These are phyloP conservation scores for Podospora comata DNA, from an alignment of 495 filamentous ascomycete genomes.

Conservation along the genomic window DNA sequence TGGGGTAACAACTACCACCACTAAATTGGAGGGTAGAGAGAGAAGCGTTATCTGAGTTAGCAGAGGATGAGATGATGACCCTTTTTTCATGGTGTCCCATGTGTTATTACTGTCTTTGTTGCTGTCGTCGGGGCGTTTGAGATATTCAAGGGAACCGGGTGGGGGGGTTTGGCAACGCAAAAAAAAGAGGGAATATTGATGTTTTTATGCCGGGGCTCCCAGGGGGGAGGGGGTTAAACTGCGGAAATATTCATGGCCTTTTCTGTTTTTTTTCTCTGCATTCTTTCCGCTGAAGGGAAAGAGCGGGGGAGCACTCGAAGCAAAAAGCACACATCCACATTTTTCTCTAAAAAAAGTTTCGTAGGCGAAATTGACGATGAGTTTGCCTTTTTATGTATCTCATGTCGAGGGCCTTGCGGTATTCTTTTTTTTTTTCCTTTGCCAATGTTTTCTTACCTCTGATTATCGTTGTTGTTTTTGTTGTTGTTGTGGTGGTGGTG, in stretches of 20 bases:
- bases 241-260: slow-evolving; percentile 3
- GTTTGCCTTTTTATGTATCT: not conserved
- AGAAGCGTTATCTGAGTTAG: not conserved
- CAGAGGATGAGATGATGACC: slow-evolving; percentile 7
- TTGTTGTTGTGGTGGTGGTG: not conserved
- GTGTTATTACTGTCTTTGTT: slow-evolving; percentile 4
- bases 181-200: slow-evolving; percentile 5
- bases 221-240: not conserved
- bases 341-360: not conserved
- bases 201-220: not conserved
- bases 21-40: not conserved
- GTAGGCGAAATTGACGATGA: not conserved
- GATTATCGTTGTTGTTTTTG: not conserved
- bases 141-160: not conserved
- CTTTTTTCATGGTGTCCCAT: not conserved
- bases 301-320: not conserved
- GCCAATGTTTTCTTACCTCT: not conserved
- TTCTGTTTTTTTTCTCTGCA: slow-evolving; percentile 1
- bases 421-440: not conserved
- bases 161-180: not conserved
- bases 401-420: not conserved
- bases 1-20: slow-evolving; percentile 73
- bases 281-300: not conserved
- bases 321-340: not conserved
- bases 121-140: not conserved